Evolutionary conservation across 306 rosid genomes (phyloP).

Genomic region (Prunus mira): DNA sequence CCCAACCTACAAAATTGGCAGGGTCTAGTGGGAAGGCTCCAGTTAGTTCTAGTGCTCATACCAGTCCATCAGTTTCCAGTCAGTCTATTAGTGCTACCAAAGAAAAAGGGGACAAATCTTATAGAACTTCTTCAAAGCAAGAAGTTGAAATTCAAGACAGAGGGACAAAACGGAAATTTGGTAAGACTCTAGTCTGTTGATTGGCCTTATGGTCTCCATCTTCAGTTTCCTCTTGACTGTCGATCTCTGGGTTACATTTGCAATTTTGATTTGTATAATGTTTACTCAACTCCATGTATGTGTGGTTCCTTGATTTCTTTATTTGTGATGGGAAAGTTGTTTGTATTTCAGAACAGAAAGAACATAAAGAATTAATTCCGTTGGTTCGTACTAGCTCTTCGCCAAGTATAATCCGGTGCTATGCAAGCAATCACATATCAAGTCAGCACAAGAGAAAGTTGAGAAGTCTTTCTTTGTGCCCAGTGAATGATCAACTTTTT

Average conservation of each 20-base stretch:
- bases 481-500: slow-evolving; percentile 81
- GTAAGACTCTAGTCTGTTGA: slow-evolving; percentile 37
- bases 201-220: slow-evolving; percentile 10
- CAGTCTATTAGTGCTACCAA: slow-evolving; percentile 28
- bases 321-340: slow-evolving; percentile 14
- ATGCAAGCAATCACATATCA: slow-evolving; percentile 64
- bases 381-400: slow-evolving; percentile 40
- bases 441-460: slow-evolving; percentile 94
- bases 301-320: slow-evolving; percentile 1
- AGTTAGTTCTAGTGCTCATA: slow-evolving; percentile 33
- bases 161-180: slow-evolving; percentile 74
- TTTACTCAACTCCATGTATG: slow-evolving; percentile 6
- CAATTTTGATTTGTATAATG: slow-evolving; percentile 1
- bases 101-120: slow-evolving; percentile 45
- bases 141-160: slow-evolving; percentile 52
- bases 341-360: slow-evolving; percentile 68
- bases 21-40: slow-evolving; percentile 41
- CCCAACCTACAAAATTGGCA: slow-evolving; percentile 31
- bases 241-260: neutral
- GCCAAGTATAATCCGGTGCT: slow-evolving; percentile 41
- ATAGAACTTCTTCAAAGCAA: slow-evolving; percentile 35
- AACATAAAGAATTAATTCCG: slow-evolving; percentile 66
- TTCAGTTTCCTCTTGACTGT: neutral
- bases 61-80: slow-evolving; percentile 31
- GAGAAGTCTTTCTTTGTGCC: slow-evolving; percentile 73